A percentile compares a stretch with the other conserved stretches of the same genome.
Evolutionary conservation across 2,329 filamentous ascomycete species (phyloP).

Genomic region (Emericellopsis cladophorae): DNA sequence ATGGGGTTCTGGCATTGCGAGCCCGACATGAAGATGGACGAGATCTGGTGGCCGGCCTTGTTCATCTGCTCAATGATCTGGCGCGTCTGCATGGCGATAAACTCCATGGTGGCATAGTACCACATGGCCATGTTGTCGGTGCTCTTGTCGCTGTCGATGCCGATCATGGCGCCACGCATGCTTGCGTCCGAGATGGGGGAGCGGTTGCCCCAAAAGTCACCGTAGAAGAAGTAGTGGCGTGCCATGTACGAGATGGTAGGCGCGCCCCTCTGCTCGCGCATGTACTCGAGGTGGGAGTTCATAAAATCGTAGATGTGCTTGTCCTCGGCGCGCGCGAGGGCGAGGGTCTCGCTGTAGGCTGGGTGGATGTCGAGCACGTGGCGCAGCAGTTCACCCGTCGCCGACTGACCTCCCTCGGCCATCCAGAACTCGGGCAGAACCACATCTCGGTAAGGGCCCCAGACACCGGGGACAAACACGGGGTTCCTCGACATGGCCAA

Average conservation of each 20-base stretch:
- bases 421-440: slow-evolving; percentile 90
- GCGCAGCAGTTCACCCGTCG: slow-evolving; percentile 86
- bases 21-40: slow-evolving; percentile 96
- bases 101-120: slow-evolving; percentile 96
- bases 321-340: slow-evolving; percentile 68
- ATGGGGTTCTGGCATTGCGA: slow-evolving; percentile 94
- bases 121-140: slow-evolving; percentile 78
- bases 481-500: slow-evolving; percentile 88
- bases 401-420: slow-evolving; percentile 92
- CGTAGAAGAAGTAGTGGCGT: slow-evolving; percentile 97
- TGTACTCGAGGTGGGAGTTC: slow-evolving; percentile 71
- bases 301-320: slow-evolving; percentile 92
- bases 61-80: slow-evolving; percentile 97
- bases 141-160: slow-evolving; percentile 75
- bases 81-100: slow-evolving; percentile 91
- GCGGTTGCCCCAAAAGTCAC: slow-evolving; percentile 92
- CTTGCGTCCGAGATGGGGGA: slow-evolving; percentile 84
- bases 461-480: slow-evolving; percentile 89
- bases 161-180: slow-evolving; percentile 86
- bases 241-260: slow-evolving; percentile 76
- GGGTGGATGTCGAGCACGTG: slow-evolving; percentile 94
- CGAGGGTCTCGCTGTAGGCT: slow-evolving; percentile 68
- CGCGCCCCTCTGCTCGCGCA: slow-evolving; percentile 55
- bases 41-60: slow-evolving; percentile 71
- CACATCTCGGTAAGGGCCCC: slow-evolving; percentile 94